Evolutionary conservation across 106 monocot species (phyloP), one percentile per base, ranked within the genome.

Genomic region (Xerophyta viscosa): DNA sequence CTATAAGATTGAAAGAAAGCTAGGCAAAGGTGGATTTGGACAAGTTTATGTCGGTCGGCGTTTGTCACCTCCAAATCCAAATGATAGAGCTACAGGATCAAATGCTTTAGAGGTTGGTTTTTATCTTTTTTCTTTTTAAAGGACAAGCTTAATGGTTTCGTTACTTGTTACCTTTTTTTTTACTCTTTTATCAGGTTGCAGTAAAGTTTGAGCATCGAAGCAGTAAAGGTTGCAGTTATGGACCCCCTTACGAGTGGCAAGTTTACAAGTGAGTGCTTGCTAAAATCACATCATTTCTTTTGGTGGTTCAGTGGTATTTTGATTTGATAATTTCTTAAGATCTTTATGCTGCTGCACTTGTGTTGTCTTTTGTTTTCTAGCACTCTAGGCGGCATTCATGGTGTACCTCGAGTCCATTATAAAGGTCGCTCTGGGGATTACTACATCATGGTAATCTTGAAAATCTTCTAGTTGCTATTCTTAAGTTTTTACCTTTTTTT

Each of bases 351-450:
- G 4, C 30, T 6, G 58, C 26, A 49, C 20, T 41, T 24, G 0
- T 42, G 31, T 23, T 7, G 50, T 18, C 11, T 61, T 51, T 19
- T 13, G 27, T 18, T 56, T 10, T 66, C 44, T 64, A 92, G 93
- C 58, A 84, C 72, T 30, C 72, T 94, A 37, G 75, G 88, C 65
- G 88, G 93, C 45, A 88, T 88, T 67, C 88, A 88, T 81, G 88
- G 94, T 14, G 81, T 94, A 15, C 94, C 94, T 50, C 66, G 73
- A 47, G 94, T 88, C 26, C 88, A 94, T 68, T 84, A 78, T 62
- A 94, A 84, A 55, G 93, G 94, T 23, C 80, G 88, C 63, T 83
- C 88, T 67, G 88, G 84, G 31, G 93, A 88, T 29, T 88, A 81
- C 54, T 94, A 88, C 68, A 54, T 94, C 61, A 88, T 94, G 88